phyloP scores from a whole-genome alignment of 108 stramenopile species.

The Schizochytrium sp. region DNA sequence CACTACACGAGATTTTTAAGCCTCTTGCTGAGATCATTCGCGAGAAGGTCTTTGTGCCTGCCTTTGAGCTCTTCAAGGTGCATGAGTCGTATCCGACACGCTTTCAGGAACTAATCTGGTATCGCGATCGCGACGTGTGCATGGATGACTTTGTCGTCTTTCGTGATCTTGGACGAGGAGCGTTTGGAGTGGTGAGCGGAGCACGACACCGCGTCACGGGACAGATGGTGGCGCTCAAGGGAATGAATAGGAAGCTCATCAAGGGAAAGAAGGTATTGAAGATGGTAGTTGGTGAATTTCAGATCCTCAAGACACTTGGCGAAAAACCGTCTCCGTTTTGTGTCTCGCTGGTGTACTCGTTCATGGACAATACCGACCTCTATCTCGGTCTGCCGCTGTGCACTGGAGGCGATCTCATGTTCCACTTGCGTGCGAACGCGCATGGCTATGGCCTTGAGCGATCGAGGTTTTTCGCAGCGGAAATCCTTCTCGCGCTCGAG shows the following conservation, averaged over 20 bases:
- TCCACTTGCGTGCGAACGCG: constrained; percentile 77
- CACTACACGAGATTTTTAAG: not conserved
- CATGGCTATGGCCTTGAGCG: constrained; percentile 79
- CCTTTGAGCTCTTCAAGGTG: not conserved
- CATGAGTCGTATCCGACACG: not conserved
- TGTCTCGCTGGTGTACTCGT: constrained; percentile 95
- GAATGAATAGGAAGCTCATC: constrained; percentile 85
- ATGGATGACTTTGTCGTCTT: constrained; percentile 24
- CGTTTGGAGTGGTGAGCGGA: constrained; percentile 83
- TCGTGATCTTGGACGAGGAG: constrained; percentile 78
- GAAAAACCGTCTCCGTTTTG: constrained; percentile 77
- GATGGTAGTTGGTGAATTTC: constrained; percentile 88
- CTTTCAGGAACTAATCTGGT: not conserved
- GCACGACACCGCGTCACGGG: constrained; percentile 49
- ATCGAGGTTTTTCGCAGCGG: constrained; percentile 88
- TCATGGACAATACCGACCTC: constrained; percentile 85
- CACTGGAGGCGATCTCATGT: constrained; percentile 95
- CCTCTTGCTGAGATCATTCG: not conserved
- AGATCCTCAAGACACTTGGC: constrained; percentile 82
- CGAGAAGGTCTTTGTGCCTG: not conserved
- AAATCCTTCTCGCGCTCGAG: constrained; percentile 84
- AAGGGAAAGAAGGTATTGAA: constrained; percentile 92
- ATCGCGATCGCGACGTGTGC: not conserved
- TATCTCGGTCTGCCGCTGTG: constrained; percentile 96
- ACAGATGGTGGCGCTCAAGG: constrained; percentile 88